These are phyloP conservation scores for Parietaria judaica DNA, from an alignment of 306 rosid species.

Conservation along the genomic window DNA sequence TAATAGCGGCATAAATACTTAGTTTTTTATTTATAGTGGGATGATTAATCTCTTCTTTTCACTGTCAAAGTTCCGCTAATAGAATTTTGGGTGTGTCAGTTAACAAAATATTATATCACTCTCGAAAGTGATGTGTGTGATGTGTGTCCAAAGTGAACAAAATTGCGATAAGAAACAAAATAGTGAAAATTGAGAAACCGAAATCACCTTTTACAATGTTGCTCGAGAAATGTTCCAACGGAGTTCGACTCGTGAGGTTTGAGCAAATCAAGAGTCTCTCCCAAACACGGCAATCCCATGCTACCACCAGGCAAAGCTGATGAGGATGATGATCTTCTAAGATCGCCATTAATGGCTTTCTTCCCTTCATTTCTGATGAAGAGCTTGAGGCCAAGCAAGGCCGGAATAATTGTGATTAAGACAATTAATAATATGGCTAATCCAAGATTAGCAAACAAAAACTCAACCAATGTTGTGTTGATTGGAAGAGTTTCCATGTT, in stretches of 20 bases:
- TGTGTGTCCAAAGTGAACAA: no score
- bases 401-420: not conserved
- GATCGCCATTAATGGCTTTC: not conserved
- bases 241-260: conserved; percentile 64
- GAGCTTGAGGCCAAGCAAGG: not conserved
- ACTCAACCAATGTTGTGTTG: not conserved
- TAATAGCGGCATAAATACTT: no score
- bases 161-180: no score
- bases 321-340: no score
- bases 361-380: conserved; percentile 9
- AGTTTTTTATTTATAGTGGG: no score
- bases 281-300: conserved; percentile 60
- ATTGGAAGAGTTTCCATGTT: no score
- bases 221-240: conserved; percentile 46
- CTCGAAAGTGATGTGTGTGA: no score
- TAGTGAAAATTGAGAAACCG: not conserved
- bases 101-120: no score
- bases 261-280: conserved; percentile 60
- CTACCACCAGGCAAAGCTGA: conserved; percentile 40
- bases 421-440: not conserved
- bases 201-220: conserved; percentile 47
- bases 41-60: no score
- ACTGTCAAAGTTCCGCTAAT: no score
- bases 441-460: not conserved
- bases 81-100: no score